Evolutionary conservation across 2,329 filamentous ascomycete species (phyloP).

Genomic region (Fusarium newnesense): DNA sequence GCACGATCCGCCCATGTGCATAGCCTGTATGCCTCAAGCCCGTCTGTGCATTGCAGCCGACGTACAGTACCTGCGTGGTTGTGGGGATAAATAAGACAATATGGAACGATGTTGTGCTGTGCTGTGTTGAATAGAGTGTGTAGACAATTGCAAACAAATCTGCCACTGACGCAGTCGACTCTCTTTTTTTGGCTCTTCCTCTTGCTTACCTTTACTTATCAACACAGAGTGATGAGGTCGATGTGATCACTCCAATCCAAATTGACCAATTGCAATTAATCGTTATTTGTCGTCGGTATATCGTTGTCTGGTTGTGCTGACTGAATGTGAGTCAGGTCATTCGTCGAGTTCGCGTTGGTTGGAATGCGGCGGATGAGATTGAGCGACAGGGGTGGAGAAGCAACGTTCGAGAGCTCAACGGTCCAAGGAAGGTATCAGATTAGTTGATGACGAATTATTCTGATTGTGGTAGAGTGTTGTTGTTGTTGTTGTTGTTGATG

Average conservation of each 20-base stretch:
- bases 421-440: constrained; percentile 13
- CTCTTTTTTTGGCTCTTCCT: constrained; percentile 16
- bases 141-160: constrained; percentile 24
- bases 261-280: constrained; percentile 6
- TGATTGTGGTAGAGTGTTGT: not conserved
- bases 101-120: constrained; percentile 10
- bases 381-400: constrained; percentile 7
- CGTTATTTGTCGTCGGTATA: constrained; percentile 10
- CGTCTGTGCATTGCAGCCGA: constrained; percentile 20
- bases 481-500: not conserved
- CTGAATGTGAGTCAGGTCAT: constrained; percentile 18
- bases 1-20: constrained; percentile 27
- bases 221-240: not conserved
- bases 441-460: constrained; percentile 12
- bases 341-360: constrained; percentile 21
- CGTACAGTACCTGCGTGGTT: constrained; percentile 28
- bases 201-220: constrained; percentile 23
- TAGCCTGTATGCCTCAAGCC: constrained; percentile 17
- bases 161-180: constrained; percentile 2
- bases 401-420: constrained; percentile 9
- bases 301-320: constrained; percentile 28
- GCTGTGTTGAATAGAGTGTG: constrained; percentile 7
- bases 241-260: not conserved
- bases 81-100: constrained; percentile 15
- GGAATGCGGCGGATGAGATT: constrained; percentile 28